Evolutionary conservation across 345 rosid genomes (phyloP).

Genomic region (Excoecaria agallocha): DNA sequence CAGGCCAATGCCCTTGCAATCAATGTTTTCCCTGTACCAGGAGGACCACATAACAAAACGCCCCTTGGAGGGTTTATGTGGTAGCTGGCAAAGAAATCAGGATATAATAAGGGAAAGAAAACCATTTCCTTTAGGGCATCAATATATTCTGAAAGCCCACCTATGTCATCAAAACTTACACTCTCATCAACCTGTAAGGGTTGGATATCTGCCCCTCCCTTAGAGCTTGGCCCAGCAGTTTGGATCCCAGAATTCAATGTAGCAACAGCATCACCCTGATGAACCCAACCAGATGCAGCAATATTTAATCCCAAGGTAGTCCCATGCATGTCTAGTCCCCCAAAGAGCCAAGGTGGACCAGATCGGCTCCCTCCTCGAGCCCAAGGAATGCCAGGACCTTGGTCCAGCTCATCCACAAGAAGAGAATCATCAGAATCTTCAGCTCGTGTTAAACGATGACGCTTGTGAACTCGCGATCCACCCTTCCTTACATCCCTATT

Average conservation of each 20-base stretch:
- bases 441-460: slow-evolving; percentile 71
- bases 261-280: slow-evolving; percentile 84
- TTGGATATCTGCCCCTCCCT: slow-evolving; percentile 99
- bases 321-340: slow-evolving; percentile 89
- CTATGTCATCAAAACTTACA: slow-evolving; percentile 93
- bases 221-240: slow-evolving; percentile 99
- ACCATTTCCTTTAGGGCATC: slow-evolving; percentile 99
- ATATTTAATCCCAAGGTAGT: slow-evolving; percentile 80
- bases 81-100: slow-evolving; percentile 97
- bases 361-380: slow-evolving; percentile 89
- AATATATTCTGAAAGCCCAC: slow-evolving; percentile 91
- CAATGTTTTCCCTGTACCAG: slow-evolving; percentile 98
- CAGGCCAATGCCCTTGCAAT: slow-evolving; percentile 99
- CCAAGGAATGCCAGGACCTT: slow-evolving; percentile 97
- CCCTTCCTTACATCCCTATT: slow-evolving; percentile 88
- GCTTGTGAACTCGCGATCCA: slow-evolving; percentile 93
- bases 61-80: slow-evolving; percentile 97
- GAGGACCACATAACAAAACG: slow-evolving; percentile 97
- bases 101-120: slow-evolving; percentile 93
- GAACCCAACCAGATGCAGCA: slow-evolving; percentile 99
- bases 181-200: slow-evolving; percentile 94
- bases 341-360: slow-evolving; percentile 97
- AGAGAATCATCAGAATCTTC: slow-evolving; percentile 99
- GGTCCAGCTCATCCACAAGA: slow-evolving; percentile 98
- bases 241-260: slow-evolving; percentile 79